Evolutionary conservation across 306 rosid species (phyloP), one percentile per base, ranked within the genome.

Genomic region (Acacia acuminata): DNA sequence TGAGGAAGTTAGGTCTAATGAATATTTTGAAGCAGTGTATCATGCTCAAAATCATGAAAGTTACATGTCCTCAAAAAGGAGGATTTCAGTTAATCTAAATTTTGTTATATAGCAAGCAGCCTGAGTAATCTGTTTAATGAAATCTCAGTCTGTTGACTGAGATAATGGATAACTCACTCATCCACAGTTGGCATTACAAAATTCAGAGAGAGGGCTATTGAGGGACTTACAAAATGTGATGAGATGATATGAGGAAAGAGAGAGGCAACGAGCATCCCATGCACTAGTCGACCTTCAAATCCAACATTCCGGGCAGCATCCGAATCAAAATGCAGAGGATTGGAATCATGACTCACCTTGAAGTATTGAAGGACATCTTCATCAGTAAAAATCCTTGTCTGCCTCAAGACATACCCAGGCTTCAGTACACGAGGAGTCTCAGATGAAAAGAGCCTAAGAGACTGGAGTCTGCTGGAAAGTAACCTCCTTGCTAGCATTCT

Each of bases 211-310:
- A 43, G 69, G 56, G 25, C 38, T 16, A 64, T 77, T 5, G 53
- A 71, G 22, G 19, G 55, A 89, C 98, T 92, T 84, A 92, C 97
- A 82, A 91, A 94, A 83, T 90, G 86, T 71, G 92, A 85, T 13
- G 98, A 90, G 82, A 91, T 84, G 86, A 94, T 92, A 55, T 66
- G 85, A 16, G 97, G 94, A 80, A 94, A 90, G 82, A 93, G 84
- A 36, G 96, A 87, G 73, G 98, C 94, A 56, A 94, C 99, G 15
- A 96, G 96, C 97, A 92, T 89, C 81, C 97, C 97, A 0, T 91
- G 99, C 60, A 92, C 97, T 11, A 94, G 78, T 43, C 90, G 85
- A 67, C 84, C 91, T 56, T 92, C 84, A 24, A 92, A 94, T 43
- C 98, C 99, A 47, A 90, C 88, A 50, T 79, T 85, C 71, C 6